Conservation (phyloP, 345 rosid species). For the Diplotaxis tenuifolia region DNA sequence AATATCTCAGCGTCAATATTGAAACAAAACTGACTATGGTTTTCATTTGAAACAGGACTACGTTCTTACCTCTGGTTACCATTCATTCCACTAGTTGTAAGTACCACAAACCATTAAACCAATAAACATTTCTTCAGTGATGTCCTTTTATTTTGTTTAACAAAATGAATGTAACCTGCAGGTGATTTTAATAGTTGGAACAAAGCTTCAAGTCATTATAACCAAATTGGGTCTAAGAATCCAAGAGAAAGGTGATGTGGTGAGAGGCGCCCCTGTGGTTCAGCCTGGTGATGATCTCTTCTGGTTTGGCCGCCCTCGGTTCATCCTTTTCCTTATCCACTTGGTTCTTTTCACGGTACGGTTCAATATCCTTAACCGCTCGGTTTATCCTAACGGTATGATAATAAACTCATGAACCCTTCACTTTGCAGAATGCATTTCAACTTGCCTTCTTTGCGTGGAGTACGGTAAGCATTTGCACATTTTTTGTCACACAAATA, state of each 20-base stretch:
- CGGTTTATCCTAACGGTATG: background rate
- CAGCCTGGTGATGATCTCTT: slow-evolving; percentile 89
- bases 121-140: background rate
- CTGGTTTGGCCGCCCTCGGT: slow-evolving; percentile 79
- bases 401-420: background rate
- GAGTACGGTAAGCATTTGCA: slow-evolving; percentile 64
- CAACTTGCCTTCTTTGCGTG: slow-evolving; percentile 85
- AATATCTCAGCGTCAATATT: background rate
- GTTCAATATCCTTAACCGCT: background rate
- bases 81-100: slow-evolving; percentile 71
- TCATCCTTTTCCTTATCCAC: slow-evolving; percentile 79
- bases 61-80: slow-evolving; percentile 73
- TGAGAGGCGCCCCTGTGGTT: slow-evolving; percentile 85
- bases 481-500: background rate
- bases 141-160: background rate
- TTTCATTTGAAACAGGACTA: slow-evolving; percentile 46
- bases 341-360: slow-evolving; percentile 78
- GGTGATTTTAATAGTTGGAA: slow-evolving; percentile 37
- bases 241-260: slow-evolving; percentile 82
- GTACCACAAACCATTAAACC: slow-evolving; percentile 11
- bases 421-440: slow-evolving; percentile 68
- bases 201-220: slow-evolving; percentile 83
- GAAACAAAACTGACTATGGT: background rate
- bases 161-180: slow-evolving; percentile 32
- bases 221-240: slow-evolving; percentile 75